Conservation (phyloP, 78 protist genomes). For the Cavenderia fasciculata region DNA sequence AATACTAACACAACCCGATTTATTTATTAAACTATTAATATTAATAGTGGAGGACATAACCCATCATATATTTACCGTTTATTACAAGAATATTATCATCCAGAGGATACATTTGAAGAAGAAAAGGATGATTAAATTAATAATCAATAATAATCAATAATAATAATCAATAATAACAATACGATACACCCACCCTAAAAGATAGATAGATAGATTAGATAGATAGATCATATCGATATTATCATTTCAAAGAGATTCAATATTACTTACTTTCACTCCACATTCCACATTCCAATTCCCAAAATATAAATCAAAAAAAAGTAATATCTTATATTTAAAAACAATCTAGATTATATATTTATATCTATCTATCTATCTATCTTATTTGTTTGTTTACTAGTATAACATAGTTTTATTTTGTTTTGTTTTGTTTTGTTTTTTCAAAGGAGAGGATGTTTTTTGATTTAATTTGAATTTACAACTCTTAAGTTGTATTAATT, state of each 20-base stretch:
- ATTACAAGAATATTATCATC: slow-evolving; percentile 88
- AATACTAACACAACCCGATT: background rate
- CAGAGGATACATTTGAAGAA: slow-evolving; percentile 81
- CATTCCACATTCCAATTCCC: no score
- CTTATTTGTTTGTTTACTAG: background rate
- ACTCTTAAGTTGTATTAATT: no score
- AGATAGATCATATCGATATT: no score
- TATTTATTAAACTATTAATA: no score
- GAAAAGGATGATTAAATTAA: background rate
- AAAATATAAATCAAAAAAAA: background rate
- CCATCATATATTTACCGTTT: slow-evolving; percentile 93
- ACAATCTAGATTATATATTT: background rate
- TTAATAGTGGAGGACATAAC: slow-evolving; percentile 81
- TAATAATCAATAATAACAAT: no score
- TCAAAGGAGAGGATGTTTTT: background rate
- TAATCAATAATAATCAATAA: background rate
- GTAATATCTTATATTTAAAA: background rate
- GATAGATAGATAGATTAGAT: no score
- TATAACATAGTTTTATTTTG: background rate
- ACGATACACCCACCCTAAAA: no score
- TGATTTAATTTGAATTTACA: background rate
- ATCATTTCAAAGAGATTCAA: no score
- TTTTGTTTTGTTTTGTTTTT: background rate
- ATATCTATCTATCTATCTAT: background rate
- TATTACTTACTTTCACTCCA: no score